phyloP scores from a whole-genome alignment of 2,329 filamentous ascomycete genomes.

The Aureobasidium melanogenum region DNA sequence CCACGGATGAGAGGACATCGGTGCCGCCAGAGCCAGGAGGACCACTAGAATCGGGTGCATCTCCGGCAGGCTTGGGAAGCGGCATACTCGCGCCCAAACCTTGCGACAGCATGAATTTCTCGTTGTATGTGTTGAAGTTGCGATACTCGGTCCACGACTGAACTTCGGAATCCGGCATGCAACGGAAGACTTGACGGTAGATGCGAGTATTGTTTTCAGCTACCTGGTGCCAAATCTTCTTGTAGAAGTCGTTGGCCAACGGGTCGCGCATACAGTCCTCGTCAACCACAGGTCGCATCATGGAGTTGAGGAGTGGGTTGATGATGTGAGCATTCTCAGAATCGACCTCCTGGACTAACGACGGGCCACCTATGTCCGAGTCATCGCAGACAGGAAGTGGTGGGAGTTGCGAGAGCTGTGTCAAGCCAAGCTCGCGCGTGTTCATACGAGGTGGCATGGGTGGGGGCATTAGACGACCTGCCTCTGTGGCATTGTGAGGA shows the following conservation, averaged over 20 bases:
- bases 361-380: constrained; percentile 71
- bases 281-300: constrained; percentile 64
- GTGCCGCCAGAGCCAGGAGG: constrained; percentile 35
- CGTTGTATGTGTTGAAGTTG: constrained; percentile 68
- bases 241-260: constrained; percentile 68
- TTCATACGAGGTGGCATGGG: constrained; percentile 50
- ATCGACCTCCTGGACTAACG: constrained; percentile 46
- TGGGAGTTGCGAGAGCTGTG: constrained; percentile 60
- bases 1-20: constrained; percentile 13
- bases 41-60: constrained; percentile 39
- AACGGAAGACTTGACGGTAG: constrained; percentile 87
- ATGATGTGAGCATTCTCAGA: constrained; percentile 39
- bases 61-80: constrained; percentile 37
- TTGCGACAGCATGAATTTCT: constrained; percentile 64
- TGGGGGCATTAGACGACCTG: constrained; percentile 42
- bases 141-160: constrained; percentile 89
- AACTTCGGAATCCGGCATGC: constrained; percentile 93
- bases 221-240: constrained; percentile 78
- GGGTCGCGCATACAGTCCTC: constrained; percentile 95
- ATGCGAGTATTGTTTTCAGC: constrained; percentile 94
- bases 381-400: constrained; percentile 64
- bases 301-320: constrained; percentile 50
- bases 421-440: constrained; percentile 59
- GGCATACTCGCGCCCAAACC: constrained; percentile 42
- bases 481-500: constrained; percentile 12